Base-by-base conservation (phyloP, 2,329 filamentous ascomycete species). In the Penicillium verrucosum region DNA sequence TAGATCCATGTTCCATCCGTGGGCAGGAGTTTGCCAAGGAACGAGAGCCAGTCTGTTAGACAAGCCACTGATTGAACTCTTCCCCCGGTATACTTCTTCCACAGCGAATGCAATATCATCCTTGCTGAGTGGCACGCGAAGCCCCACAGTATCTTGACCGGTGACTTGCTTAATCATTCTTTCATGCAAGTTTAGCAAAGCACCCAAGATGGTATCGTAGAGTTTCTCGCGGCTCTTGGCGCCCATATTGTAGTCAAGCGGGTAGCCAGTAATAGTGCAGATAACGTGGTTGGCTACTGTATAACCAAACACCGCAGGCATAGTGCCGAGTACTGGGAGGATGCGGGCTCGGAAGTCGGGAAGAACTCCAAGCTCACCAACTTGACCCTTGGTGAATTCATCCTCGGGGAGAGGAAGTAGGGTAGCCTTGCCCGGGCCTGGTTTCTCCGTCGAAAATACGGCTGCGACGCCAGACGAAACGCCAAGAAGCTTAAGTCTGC, bases 311-410 rank as follows among this genome's bases (percentile, higher is more conserved):
- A 97, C 88, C 2, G 94, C 93, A 0, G 94, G 94, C 92, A 99
- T 97, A 0, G 94, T 99, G 0, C 94, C 94, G 3, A 99, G 78
- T 0, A 99, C 94, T 0, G 94, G 94, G 9, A 99, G 76, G 56
- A 99, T 99, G n/a, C 94, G 84, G 10, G 96, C 90, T 25, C 94
- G 84, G 73, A 99, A 99, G 70, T 96, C 92, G 1, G 92, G 89
- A 49, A 99, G 82, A 0, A 95, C 90, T 42, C 92, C 89, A 0
- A 97, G 81, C 63, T 97, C 92, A 27, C 89, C 88, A 0, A 97
- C 91, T 18, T 86, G 81, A 18, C 94, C 94, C 75, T 94, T 96
- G 46, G 85, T 75, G 68, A 92, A 94, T 71, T 97, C 92, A 47
- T 94, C 90, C 59, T 96, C 92, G 0, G 90, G 81, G 0, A 99